A percentile compares a stretch with the other conserved stretches of the same genome.
These are phyloP conservation scores for Fusarium pseudonygamai DNA, from an alignment of 2,329 filamentous ascomycete species.

Conservation along the genomic window DNA sequence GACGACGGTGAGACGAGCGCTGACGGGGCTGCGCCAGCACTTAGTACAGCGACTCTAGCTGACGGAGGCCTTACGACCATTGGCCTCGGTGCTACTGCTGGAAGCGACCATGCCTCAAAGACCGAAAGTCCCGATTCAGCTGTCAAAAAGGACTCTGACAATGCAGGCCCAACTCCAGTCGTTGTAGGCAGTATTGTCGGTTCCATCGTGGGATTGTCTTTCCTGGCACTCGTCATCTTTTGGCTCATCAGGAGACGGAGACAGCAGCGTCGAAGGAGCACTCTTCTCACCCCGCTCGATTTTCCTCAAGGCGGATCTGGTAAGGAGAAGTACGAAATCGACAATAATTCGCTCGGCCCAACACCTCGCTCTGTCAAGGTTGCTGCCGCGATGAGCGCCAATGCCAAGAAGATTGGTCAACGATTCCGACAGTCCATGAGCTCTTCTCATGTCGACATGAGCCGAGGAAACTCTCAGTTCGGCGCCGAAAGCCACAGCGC, in stretches of 20 bases:
- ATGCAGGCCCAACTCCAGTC: conserved; percentile 43
- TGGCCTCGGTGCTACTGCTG: conserved; percentile 32
- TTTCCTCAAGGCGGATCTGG: conserved; percentile 37
- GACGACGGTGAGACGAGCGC: conserved; percentile 26
- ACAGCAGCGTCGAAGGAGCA: conserved; percentile 56
- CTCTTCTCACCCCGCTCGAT: conserved; percentile 60
- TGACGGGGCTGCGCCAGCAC: conserved; percentile 19
- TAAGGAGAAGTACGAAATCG: conserved; percentile 45
- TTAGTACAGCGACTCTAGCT: conserved; percentile 35
- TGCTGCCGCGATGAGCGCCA: conserved; percentile 43
- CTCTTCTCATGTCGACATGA: conserved; percentile 57
- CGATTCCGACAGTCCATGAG: conserved; percentile 28
- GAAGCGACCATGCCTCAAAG: conserved; percentile 30
- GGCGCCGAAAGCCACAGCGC: conserved; percentile 51
- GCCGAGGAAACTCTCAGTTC: conserved; percentile 64
- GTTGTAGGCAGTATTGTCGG: conserved; percentile 64
- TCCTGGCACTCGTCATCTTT: conserved; percentile 57
- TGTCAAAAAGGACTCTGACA: conserved; percentile 13
- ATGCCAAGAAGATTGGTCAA: conserved; percentile 43
- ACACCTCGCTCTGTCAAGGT: conserved; percentile 53
- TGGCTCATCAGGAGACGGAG: conserved; percentile 60
- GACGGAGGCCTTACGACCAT: conserved; percentile 36
- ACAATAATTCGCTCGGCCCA: conserved; percentile 59
- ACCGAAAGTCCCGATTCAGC: conserved; percentile 22
- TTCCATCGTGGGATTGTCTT: conserved; percentile 52